Conservation (phyloP, 495 filamentous ascomycete species). For the Pseudotulostoma volvatum region DNA sequence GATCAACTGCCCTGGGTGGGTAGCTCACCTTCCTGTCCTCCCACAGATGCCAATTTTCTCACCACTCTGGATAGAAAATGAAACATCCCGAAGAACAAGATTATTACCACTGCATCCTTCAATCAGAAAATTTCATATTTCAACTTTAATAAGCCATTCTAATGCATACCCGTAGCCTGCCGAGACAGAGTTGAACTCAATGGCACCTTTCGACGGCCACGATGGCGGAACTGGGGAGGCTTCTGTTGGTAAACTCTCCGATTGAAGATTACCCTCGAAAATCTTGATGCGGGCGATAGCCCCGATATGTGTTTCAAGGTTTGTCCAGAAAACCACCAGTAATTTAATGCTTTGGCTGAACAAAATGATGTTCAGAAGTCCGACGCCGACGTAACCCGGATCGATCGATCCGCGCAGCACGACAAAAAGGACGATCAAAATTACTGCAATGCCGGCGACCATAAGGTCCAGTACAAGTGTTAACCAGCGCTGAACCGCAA, state of each 20-base stretch:
- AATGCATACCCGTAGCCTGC: slow-evolving; percentile 25
- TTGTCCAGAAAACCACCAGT: slow-evolving; percentile 39
- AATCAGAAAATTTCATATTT: too few relatives aligned
- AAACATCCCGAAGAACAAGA: slow-evolving; percentile 33
- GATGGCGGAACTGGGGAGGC: slow-evolving; percentile 20
- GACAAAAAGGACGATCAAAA: slow-evolving; percentile 32
- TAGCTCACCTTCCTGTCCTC: slow-evolving; percentile 27
- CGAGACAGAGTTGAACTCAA: slow-evolving; percentile 30
- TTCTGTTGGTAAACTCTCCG: slow-evolving; percentile 31
- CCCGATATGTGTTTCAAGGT: slow-evolving; percentile 40
- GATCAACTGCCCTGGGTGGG: too few relatives aligned
- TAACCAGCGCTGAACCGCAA: slow-evolving; percentile 58
- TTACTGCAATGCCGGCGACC: slow-evolving; percentile 36
- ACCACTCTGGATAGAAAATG: slow-evolving; percentile 33
- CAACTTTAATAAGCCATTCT: too few relatives aligned
- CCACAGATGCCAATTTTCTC: slow-evolving; percentile 42
- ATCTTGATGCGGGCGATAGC: slow-evolving; percentile 41
- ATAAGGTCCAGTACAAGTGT: slow-evolving; percentile 46
- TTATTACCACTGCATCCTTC: slow-evolving; percentile 18
- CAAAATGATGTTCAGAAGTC: slow-evolving; percentile 39
- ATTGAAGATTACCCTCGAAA: slow-evolving; percentile 32
- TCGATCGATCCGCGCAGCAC: slow-evolving; percentile 25
- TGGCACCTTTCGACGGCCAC: slow-evolving; percentile 35
- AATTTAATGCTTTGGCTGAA: slow-evolving; percentile 36
- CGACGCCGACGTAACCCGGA: slow-evolving; percentile 38